These are phyloP conservation scores for Solanum virginianum DNA, from an alignment of 257 asterid species.

Conservation along the genomic window DNA sequence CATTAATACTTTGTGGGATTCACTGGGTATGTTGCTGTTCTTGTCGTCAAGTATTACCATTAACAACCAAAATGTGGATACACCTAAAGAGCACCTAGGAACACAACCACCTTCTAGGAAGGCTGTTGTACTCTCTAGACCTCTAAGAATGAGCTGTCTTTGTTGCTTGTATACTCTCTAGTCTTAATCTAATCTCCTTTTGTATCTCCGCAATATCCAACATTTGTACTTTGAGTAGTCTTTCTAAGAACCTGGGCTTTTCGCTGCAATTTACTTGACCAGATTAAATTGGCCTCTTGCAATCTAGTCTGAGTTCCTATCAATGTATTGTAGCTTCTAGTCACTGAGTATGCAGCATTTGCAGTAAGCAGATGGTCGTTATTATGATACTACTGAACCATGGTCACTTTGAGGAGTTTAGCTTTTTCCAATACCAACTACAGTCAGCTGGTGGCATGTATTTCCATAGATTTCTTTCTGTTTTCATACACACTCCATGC, in stretches of 20 bases:
- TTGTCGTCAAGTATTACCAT: neutral
- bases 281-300: neutral
- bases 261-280: no score
- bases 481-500: no score
- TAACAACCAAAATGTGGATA: neutral
- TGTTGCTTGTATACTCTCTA: neutral
- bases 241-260: neutral
- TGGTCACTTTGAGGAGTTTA: no score
- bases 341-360: no score
- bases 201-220: neutral
- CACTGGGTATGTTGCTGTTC: no score
- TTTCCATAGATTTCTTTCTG: no score
- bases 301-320: neutral
- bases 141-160: neutral
- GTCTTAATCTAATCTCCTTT: neutral
- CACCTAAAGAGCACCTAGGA: neutral
- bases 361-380: no score
- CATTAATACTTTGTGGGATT: no score
- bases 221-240: neutral
- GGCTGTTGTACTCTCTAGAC: neutral
- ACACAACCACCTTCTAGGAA: neutral
- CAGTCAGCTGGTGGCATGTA: no score
- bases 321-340: no score
- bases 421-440: no score
- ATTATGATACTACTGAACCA: no score